These are phyloP conservation scores for Colletotrichum caudatum DNA, from an alignment of 2,329 filamentous ascomycete species.

Conservation along the genomic window DNA sequence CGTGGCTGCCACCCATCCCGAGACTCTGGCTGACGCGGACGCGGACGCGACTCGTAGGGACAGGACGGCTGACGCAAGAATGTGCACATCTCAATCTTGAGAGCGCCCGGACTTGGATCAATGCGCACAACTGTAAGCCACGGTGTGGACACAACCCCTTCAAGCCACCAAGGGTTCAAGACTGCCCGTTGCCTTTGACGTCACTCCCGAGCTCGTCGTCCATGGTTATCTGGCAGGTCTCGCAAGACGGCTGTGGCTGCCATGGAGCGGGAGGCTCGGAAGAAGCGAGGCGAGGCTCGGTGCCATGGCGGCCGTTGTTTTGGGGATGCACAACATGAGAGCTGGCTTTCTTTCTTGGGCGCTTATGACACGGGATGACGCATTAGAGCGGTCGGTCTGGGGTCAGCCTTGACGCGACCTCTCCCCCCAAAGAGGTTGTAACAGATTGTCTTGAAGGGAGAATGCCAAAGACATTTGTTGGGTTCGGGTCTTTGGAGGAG, in stretches of 20 bases:
- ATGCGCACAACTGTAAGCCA: constrained; percentile 27
- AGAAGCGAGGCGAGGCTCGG: background rate
- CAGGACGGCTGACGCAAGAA: constrained; percentile 32
- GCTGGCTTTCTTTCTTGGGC: constrained; percentile 17
- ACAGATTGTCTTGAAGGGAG: constrained; percentile 16
- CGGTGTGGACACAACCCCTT: background rate
- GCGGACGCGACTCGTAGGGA: constrained; percentile 13
- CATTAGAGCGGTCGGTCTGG: constrained; percentile 27
- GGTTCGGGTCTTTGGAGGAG: background rate
- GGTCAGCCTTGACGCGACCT: constrained; percentile 17
- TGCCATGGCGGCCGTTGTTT: constrained; percentile 6
- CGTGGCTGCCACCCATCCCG: background rate
- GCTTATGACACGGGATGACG: constrained; percentile 36
- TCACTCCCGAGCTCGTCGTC: constrained; percentile 32
- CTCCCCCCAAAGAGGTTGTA: constrained; percentile 8
- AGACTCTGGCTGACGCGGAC: background rate
- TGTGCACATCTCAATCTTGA: constrained; percentile 38
- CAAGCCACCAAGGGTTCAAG: constrained; percentile 36
- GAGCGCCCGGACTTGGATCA: constrained; percentile 30
- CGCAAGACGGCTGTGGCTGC: constrained; percentile 15
- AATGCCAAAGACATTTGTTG: constrained; percentile 3
- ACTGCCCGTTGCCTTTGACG: constrained; percentile 30
- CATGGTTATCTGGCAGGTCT: constrained; percentile 36
- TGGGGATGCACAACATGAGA: constrained; percentile 20
- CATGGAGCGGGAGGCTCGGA: constrained; percentile 14